Conservation (phyloP, 1,139 yeast species). For the Kodamaea arcana region DNA sequence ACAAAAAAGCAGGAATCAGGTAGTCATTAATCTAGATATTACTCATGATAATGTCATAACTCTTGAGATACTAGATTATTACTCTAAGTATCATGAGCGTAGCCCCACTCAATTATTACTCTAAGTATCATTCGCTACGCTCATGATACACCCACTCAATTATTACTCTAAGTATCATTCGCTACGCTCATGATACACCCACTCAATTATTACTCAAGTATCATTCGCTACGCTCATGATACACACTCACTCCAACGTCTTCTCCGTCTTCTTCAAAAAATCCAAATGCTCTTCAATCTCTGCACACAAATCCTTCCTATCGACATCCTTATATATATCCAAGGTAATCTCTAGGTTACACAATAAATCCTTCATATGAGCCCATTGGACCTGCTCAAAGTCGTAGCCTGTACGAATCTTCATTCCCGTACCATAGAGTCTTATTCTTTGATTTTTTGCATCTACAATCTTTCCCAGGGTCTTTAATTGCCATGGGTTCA, state of each 20-base stretch:
- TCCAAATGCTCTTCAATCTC: slow-evolving; percentile 46
- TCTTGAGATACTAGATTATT: too few species aligned
- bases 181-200: too few species aligned
- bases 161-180: too few species aligned
- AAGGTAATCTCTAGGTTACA: slow-evolving; percentile 51
- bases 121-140: too few species aligned
- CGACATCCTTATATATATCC: slow-evolving; percentile 43
- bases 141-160: too few species aligned
- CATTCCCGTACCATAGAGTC: slow-evolving; percentile 55
- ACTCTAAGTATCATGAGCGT: too few species aligned
- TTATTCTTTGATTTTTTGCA: slow-evolving; percentile 41
- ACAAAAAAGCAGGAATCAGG: too few species aligned
- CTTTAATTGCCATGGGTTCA: slow-evolving; percentile 53
- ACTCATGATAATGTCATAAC: too few species aligned
- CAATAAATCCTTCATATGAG: slow-evolving; percentile 50
- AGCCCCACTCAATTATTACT: too few species aligned
- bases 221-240: too few species aligned
- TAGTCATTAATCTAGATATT: too few species aligned
- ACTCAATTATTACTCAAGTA: too few species aligned
- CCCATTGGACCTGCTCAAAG: slow-evolving; percentile 60
- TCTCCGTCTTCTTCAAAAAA: slow-evolving; percentile 32
- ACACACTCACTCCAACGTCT: slow-evolving; percentile 20
- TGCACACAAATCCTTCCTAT: slow-evolving; percentile 39
- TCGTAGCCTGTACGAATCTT: slow-evolving; percentile 50
- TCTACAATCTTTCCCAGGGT: slow-evolving; percentile 38